These are phyloP conservation scores for Periconia macrospinosa DNA, from an alignment of 2,329 filamentous ascomycete genomes.

Conservation along the genomic window DNA sequence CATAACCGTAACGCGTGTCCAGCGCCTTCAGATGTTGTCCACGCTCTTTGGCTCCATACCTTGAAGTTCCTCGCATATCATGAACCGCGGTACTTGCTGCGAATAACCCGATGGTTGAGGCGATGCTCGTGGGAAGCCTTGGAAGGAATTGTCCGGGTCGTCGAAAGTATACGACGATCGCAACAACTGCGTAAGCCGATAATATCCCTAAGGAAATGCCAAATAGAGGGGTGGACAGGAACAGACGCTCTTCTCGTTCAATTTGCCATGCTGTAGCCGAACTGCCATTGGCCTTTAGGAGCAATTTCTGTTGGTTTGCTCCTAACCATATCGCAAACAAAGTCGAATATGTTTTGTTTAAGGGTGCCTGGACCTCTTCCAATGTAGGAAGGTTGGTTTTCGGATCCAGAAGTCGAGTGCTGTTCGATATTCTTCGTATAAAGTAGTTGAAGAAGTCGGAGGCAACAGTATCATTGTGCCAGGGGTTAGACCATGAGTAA, in stretches of 20 bases:
- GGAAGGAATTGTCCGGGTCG: constrained; percentile 51
- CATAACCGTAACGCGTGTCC: constrained; percentile 48
- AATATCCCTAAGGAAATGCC: constrained; percentile 51
- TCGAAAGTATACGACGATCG: constrained; percentile 47
- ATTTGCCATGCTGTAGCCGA: constrained; percentile 11
- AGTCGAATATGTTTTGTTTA: constrained; percentile 37
- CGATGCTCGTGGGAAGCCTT: constrained; percentile 56
- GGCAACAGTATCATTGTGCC: constrained; percentile 54
- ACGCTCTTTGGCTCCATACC: constrained; percentile 19
- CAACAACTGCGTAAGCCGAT: constrained; percentile 47
- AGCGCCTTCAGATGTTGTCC: constrained; percentile 16
- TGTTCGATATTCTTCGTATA: constrained; percentile 34
- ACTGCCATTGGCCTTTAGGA: constrained; percentile 24
- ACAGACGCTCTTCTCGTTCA: constrained; percentile 47
- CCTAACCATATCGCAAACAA: constrained; percentile 51
- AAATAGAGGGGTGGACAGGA: constrained; percentile 53
- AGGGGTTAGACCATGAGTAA: constrained; percentile 17
- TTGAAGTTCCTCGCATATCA: constrained; percentile 34
- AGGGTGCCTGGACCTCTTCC: constrained; percentile 14
- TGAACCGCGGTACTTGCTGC: constrained; percentile 50
- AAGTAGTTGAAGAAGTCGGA: constrained; percentile 55
- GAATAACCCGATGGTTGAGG: constrained; percentile 51
- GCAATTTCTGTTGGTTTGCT: constrained; percentile 44
- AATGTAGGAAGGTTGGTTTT: constrained; percentile 34
- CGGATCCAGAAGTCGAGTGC: constrained; percentile 41